Conservation (phyloP, 2,329 filamentous ascomycete genomes). For the Trichoderma sp. region DNA sequence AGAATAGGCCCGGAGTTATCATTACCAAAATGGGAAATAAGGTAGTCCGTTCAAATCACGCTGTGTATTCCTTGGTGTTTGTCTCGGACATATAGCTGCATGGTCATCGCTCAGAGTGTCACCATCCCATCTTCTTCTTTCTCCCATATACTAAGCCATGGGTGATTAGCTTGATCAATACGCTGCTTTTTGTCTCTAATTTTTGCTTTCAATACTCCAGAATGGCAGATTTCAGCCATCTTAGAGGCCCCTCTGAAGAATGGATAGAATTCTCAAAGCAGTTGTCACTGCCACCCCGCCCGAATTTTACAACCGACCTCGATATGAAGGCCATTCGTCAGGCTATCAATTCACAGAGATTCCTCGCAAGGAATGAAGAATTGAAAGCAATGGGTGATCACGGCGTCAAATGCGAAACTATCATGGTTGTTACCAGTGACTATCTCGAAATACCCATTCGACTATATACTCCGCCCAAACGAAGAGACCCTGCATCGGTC, state of each 20-base stretch:
- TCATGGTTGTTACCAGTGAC: not conserved
- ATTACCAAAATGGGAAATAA: not conserved
- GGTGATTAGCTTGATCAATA: not conserved
- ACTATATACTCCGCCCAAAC: not conserved
- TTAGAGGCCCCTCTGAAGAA: not conserved
- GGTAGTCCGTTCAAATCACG: not conserved
- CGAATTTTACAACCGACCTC: not conserved
- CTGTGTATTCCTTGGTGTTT: not conserved
- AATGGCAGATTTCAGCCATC: not conserved
- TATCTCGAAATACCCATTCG: not conserved
- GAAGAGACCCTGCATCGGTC: not conserved
- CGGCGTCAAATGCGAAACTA: not conserved
- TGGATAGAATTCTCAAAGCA: not conserved
- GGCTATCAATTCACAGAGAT: not conserved
- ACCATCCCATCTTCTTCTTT: not conserved
- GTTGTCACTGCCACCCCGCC: not conserved
- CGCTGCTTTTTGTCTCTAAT: not conserved
- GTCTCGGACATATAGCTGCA: not conserved
- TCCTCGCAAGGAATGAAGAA: not conserved
- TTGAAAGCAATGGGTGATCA: not conserved
- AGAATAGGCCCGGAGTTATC: not conserved
- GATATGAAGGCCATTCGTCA: not conserved
- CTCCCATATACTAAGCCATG: not conserved
- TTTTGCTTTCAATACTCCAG: not conserved
- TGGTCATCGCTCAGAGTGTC: not conserved